Base-by-base conservation (phyloP, 768 basidiomycete species). In the Mycena venus region DNA sequence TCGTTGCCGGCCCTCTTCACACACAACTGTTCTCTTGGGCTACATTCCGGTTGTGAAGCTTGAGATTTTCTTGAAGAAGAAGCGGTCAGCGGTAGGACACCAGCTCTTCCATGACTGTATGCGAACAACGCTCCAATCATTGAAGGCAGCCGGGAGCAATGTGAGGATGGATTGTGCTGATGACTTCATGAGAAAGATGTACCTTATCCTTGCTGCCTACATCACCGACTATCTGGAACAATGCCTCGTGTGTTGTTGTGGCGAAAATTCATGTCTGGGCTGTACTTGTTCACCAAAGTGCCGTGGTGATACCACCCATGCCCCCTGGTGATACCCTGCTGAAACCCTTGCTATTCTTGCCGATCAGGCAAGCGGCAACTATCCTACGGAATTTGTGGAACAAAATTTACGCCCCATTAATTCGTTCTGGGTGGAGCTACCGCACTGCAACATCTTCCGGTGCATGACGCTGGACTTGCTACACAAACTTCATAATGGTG, bases 401-500 rank as follows among this genome's bases (percentile, higher is more conserved):
- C 36, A 77, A 5, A 72, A 76, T 9, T 38, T 82, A 0, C 40
- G 76, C 10, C 25, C 74, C 0, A 61, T 81, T 0, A 47, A n/a
- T n/a, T n/a, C n/a, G n/a, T n/a, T n/a, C n/a, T n/a, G n/a, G n/a
- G n/a, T n/a, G n/a, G n/a, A n/a, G 75, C 77, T 88, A 86, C 36
- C 59, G 9, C 59, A 60, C 36, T 60, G 59, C 59, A 23, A 60
- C 4, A 60, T 60, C 3, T 60, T 60, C 25, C 34, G 34, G 2
- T 36, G 34, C 23, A 60, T 40, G 59, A 60, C 59, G 0, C 59
- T 36, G 15, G 59, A 60, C 31, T 23, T 60, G 0, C 83, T 90
- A 4, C 88, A 90, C 75, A 87, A 90, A 72, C 74, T 89, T 0
- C 86, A 88, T 77, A 87, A 90, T 67, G 88, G 88, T 0, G 70